A percentile compares a stretch with the other conserved stretches of the same genome.
Evolutionary conservation across 1,284 basidiomycete genomes (phyloP).

Genomic region (Cutaneotrichosporon mucoides): DNA sequence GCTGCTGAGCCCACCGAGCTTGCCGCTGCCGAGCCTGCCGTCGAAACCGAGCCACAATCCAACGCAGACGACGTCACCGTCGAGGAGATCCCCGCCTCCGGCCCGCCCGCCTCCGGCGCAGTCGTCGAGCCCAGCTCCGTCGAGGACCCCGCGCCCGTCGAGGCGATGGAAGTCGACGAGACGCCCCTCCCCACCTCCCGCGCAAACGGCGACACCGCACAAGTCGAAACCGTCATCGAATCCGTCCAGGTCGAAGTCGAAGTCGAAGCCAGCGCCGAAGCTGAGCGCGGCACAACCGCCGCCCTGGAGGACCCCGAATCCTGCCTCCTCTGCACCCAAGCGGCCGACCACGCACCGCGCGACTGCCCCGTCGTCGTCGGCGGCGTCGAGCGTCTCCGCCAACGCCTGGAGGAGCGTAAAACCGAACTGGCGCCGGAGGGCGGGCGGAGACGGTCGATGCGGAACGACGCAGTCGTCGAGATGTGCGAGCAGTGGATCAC

Average conservation of each 20-base stretch:
- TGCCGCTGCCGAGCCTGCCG: no score
- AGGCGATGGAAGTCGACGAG: neutral
- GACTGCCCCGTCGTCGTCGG: constrained; percentile 30
- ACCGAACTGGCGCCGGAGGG: neutral
- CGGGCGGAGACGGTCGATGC: neutral
- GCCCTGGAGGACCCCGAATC: neutral
- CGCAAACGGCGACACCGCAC: neutral
- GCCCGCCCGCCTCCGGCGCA: no score
- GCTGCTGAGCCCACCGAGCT: no score
- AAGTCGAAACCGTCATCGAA: neutral
- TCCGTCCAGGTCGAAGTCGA: neutral
- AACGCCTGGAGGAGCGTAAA: constrained; percentile 16
- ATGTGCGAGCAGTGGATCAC: constrained; percentile 32
- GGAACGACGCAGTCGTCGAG: constrained; percentile 15
- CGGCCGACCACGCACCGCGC: constrained; percentile 25
- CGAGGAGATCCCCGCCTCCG: neutral
- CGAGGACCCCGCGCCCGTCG: neutral
- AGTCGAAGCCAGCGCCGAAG: neutral
- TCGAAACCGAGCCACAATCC: neutral
- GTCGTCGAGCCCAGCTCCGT: neutral
- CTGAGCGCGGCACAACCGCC: neutral
- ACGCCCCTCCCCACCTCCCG: neutral
- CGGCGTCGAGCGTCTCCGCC: constrained; percentile 21
- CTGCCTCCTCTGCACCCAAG: neutral
- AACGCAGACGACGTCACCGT: no score